Conservation (phyloP, 2,329 filamentous ascomycete genomes). For the Pestalotiopsis sp. region DNA sequence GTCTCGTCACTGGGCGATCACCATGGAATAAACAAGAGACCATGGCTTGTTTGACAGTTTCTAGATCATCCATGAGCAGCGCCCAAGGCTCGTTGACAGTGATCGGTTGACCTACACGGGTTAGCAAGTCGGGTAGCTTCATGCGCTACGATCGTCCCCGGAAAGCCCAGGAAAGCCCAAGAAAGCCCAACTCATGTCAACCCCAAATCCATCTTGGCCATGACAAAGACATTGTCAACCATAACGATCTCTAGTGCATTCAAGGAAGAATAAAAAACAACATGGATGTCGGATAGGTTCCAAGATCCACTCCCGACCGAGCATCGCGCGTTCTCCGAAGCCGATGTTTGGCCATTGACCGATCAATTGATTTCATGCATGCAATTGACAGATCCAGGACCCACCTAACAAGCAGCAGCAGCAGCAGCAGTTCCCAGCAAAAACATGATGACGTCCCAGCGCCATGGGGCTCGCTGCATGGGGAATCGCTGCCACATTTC, state of each 20-base stretch:
- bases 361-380: not conserved
- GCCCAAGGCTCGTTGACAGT: too few relatives aligned
- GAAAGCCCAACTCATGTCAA: not conserved
- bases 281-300: not conserved
- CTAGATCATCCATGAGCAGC: too few relatives aligned
- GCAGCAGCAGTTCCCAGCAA: too few relatives aligned
- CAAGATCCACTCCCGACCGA: not conserved
- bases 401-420: not conserved
- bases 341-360: conserved; percentile 1
- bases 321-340: not conserved
- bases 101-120: too few relatives aligned
- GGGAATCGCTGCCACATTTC: not conserved
- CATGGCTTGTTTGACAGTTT: too few relatives aligned
- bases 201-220: not conserved
- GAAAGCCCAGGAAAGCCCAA: not conserved
- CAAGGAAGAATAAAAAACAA: not conserved
- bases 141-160: not conserved
- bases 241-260: not conserved
- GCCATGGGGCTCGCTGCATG: not conserved
- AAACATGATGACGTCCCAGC: not conserved
- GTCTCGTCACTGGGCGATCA: too few relatives aligned
- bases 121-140: not conserved
- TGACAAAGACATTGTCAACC: not conserved
- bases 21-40: too few relatives aligned
- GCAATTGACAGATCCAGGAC: not conserved